phyloP scores from a whole-genome alignment of 257 asterid genomes.

The Fraxinus excelsior region DNA sequence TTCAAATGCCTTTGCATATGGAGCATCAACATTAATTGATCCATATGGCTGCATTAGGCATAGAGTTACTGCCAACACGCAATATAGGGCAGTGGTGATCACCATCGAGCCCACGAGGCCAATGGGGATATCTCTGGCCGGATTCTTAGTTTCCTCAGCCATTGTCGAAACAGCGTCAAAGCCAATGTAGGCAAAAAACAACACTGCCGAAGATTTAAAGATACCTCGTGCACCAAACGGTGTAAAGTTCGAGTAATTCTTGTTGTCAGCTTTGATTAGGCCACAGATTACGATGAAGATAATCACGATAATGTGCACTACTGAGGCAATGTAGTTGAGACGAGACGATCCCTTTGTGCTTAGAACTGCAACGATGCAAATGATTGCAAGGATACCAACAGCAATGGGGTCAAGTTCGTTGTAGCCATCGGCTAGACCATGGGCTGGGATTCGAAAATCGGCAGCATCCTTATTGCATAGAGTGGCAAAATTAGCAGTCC shows the following conservation, averaged over 20 bases:
- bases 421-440: constrained; percentile 31
- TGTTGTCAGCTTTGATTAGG: constrained; percentile 43
- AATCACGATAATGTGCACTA: constrained; percentile 48
- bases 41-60: constrained; percentile 54
- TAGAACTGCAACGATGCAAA: constrained; percentile 41
- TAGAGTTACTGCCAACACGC: constrained; percentile 46
- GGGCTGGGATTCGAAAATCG: constrained; percentile 42
- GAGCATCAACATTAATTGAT: constrained; percentile 38
- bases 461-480: constrained; percentile 44
- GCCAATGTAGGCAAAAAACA: constrained; percentile 60
- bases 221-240: constrained; percentile 49
- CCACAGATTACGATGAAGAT: constrained; percentile 56
- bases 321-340: constrained; percentile 60
- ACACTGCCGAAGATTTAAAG: constrained; percentile 53
- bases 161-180: constrained; percentile 68
- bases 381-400: constrained; percentile 33
- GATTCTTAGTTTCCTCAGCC: constrained; percentile 68
- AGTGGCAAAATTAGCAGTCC: constrained; percentile 63
- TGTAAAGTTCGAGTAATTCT: constrained; percentile 42
- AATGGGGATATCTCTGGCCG: constrained; percentile 52
- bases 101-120: constrained; percentile 68
- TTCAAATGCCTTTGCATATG: constrained; percentile 48
- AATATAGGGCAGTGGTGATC: constrained; percentile 46
- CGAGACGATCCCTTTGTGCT: constrained; percentile 66
- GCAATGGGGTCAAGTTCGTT: constrained; percentile 59